A percentile compares a stretch with the other conserved stretches of the same genome.
Conservation (phyloP, 306 rosid species). For the Trifolium repens region DNA sequence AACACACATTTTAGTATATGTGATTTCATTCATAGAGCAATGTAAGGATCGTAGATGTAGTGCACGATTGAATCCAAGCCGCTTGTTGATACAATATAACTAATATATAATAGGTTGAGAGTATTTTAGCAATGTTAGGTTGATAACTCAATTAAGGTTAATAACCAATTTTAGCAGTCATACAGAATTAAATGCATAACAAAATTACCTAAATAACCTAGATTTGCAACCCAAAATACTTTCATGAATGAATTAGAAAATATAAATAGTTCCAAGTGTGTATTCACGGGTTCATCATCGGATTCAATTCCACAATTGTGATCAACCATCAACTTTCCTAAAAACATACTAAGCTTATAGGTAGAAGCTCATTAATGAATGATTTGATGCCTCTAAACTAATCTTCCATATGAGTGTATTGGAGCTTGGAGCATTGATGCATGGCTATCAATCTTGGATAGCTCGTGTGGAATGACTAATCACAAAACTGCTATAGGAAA, state of each 20-base stretch:
- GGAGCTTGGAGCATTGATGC: neutral
- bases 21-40: constrained; percentile 17
- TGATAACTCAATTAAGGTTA: constrained; percentile 12
- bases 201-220: constrained; percentile 6
- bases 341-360: constrained; percentile 6
- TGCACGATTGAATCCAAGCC: neutral
- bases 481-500: neutral
- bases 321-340: neutral
- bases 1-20: neutral
- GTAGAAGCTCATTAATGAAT: neutral
- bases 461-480: neutral
- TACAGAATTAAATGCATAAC: neutral
- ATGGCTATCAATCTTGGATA: neutral
- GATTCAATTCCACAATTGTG: constrained; percentile 21
- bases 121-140: neutral
- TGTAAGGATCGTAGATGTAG: constrained; percentile 4
- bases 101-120: neutral
- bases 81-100: neutral
- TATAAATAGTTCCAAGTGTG: constrained; percentile 1
- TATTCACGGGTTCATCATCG: constrained; percentile 13
- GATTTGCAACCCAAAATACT: neutral
- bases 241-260: neutral
- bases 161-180: constrained; percentile 3
- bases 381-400: neutral
- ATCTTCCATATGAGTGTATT: neutral